A percentile compares a stretch with the other conserved stretches of the same genome.
These are phyloP conservation scores for Hypoxylon sp. DNA, from an alignment of 2,329 filamentous ascomycete species.

Conservation along the genomic window DNA sequence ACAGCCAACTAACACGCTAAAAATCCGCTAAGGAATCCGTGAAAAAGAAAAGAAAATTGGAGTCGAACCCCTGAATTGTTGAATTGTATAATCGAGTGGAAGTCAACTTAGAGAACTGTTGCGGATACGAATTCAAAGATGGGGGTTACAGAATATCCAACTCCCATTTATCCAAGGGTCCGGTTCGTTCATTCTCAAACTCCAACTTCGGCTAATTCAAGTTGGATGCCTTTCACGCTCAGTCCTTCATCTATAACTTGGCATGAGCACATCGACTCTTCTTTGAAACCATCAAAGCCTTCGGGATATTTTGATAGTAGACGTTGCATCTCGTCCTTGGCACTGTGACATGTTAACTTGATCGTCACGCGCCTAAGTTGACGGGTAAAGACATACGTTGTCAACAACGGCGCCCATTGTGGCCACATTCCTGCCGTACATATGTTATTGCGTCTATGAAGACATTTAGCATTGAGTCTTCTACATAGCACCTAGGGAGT, in stretches of 20 bases:
- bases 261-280: not conserved
- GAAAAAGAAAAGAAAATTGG: constrained; percentile 2
- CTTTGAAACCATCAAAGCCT: constrained; percentile 32
- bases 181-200: not conserved
- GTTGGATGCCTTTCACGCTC: not conserved
- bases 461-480: constrained; percentile 1
- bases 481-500: too few relatives aligned
- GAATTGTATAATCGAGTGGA: too few relatives aligned
- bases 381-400: constrained; percentile 18
- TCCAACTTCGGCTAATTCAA: not conserved
- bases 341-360: constrained; percentile 18
- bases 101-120: not conserved
- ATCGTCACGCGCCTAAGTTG: not conserved
- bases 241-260: not conserved
- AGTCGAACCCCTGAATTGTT: constrained; percentile 10
- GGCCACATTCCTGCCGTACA: constrained; percentile 36
- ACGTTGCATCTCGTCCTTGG: constrained; percentile 37
- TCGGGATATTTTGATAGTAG: constrained; percentile 37
- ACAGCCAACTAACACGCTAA: constrained; percentile 19
- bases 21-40: constrained; percentile 13
- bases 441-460: constrained; percentile 32
- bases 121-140: too few relatives aligned
- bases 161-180: not conserved
- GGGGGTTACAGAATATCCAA: not conserved
- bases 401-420: constrained; percentile 29